Evolutionary conservation across 2,329 filamentous ascomycete genomes (phyloP).

Genomic region (Fusarium oxysporum): DNA sequence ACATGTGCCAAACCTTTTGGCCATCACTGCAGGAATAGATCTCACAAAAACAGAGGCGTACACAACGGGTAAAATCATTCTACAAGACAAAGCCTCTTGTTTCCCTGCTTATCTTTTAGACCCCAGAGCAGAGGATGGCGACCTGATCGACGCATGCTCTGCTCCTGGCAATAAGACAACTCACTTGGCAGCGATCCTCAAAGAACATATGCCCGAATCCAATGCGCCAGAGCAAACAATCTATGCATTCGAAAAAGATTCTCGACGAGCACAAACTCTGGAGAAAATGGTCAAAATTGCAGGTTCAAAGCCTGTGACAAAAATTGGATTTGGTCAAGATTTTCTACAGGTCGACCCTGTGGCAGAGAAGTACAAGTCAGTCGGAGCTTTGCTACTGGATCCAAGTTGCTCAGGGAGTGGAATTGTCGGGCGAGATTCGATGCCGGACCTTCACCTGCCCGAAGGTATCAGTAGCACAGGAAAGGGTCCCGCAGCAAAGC

Average conservation of each 20-base stretch:
- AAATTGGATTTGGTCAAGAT: slow-evolving; percentile 79
- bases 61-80: slow-evolving; percentile 79
- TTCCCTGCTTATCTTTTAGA: slow-evolving; percentile 93
- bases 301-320: slow-evolving; percentile 74
- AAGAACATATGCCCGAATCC: slow-evolving; percentile 54
- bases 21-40: slow-evolving; percentile 77
- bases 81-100: slow-evolving; percentile 97
- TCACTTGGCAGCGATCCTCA: slow-evolving; percentile 83
- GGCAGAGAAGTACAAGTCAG: slow-evolving; percentile 70
- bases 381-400: slow-evolving; percentile 87
- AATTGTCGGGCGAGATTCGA: slow-evolving; percentile 88
- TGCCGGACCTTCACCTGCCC: slow-evolving; percentile 74
- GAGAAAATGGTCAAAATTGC: slow-evolving; percentile 86
- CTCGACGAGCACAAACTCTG: slow-evolving; percentile 76
- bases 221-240: slow-evolving; percentile 60
- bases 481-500: slow-evolving; percentile 32
- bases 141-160: slow-evolving; percentile 92
- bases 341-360: slow-evolving; percentile 81
- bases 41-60: slow-evolving; percentile 81
- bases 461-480: slow-evolving; percentile 43
- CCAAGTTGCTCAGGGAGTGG: slow-evolving; percentile 97
- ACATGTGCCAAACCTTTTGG: slow-evolving; percentile 86
- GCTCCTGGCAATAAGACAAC: slow-evolving; percentile 98
- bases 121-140: slow-evolving; percentile 72
- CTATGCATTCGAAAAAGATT: slow-evolving; percentile 84